These are phyloP conservation scores for Serendipita indica DNA, from an alignment of 768 basidiomycete genomes.

Conservation along the genomic window DNA sequence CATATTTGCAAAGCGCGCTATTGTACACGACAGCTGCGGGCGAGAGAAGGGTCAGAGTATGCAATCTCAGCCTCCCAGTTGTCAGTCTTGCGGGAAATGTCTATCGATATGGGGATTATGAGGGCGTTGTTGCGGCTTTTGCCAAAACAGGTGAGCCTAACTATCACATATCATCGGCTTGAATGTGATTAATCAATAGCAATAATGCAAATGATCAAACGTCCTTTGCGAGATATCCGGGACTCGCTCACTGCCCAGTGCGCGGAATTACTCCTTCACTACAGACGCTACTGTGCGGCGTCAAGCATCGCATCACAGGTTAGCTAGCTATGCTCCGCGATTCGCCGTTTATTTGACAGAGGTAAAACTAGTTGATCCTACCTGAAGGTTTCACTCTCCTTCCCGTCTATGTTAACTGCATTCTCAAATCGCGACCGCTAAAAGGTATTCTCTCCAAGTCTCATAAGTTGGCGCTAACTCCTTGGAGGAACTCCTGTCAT, in stretches of 20 bases:
- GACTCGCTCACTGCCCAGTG: slow-evolving; percentile 77
- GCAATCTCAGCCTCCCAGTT: slow-evolving; percentile 74
- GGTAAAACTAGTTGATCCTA: slow-evolving; percentile 56
- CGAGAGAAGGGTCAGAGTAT: slow-evolving; percentile 65
- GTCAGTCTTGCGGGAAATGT: slow-evolving; percentile 78
- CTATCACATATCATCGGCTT: neutral
- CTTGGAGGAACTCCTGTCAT: slow-evolving; percentile 70
- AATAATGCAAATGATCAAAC: slow-evolving; percentile 42
- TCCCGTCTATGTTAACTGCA: slow-evolving; percentile 63
- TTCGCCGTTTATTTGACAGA: slow-evolving; percentile 4
- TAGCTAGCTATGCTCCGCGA: slow-evolving; percentile 17
- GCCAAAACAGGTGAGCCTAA: slow-evolving; percentile 53
- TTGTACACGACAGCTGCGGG: slow-evolving; percentile 72
- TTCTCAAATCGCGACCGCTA: slow-evolving; percentile 82
- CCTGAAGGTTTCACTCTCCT: slow-evolving; percentile 85
- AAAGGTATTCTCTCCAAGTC: slow-evolving; percentile 45
- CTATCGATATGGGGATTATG: slow-evolving; percentile 83
- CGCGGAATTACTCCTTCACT: slow-evolving; percentile 66
- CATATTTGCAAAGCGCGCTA: slow-evolving; percentile 72
- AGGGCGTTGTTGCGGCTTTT: slow-evolving; percentile 58
- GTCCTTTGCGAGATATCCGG: slow-evolving; percentile 57
- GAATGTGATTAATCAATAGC: slow-evolving; percentile 32
- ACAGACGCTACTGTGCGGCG: slow-evolving; percentile 77
- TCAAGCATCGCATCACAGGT: slow-evolving; percentile 69
- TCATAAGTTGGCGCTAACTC: too few species aligned